A percentile compares a stretch with the other conserved stretches of the same genome.
Evolutionary conservation across 1,284 basidiomycete species (phyloP).

Genomic region (Tilletia caries): DNA sequence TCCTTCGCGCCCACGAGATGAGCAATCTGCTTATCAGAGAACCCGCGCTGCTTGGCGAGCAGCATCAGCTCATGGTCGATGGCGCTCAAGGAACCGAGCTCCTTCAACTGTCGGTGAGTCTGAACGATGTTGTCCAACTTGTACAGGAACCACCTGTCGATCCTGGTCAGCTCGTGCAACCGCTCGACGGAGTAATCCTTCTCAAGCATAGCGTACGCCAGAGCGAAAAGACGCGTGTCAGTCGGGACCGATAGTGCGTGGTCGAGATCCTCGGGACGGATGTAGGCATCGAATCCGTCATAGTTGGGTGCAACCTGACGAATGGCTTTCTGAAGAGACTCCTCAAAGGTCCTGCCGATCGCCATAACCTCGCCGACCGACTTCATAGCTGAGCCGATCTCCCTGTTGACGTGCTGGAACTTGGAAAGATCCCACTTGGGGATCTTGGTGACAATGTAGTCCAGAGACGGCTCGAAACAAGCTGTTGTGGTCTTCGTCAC

Average conservation of each 20-base stretch:
- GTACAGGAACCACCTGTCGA: conserved; percentile 96
- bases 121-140: conserved; percentile 94
- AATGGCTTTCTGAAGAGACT: conserved; percentile 96
- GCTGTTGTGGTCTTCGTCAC: conserved; percentile 99
- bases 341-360: conserved; percentile 97
- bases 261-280: conserved; percentile 77
- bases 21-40: conserved; percentile 89
- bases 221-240: conserved; percentile 90
- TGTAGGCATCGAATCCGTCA: conserved; percentile 66
- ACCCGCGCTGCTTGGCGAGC: conserved; percentile 60
- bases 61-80: conserved; percentile 57
- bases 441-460: conserved; percentile 99
- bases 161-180: conserved; percentile 91
- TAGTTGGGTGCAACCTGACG: conserved; percentile 89
- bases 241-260: conserved; percentile 70
- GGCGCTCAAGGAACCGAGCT: conserved; percentile 60
- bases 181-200: conserved; percentile 84
- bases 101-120: conserved; percentile 46
- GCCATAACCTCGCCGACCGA: conserved; percentile 99
- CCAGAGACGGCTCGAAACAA: conserved; percentile 98
- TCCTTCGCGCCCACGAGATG: conserved; percentile 65
- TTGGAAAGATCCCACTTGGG: conserved; percentile 99
- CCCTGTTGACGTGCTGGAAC: conserved; percentile 90
- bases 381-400: conserved; percentile 97
- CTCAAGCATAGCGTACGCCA: conserved; percentile 95